Base-by-base conservation (phyloP, 441 rosid species). In the Populus hybrid region DNA sequence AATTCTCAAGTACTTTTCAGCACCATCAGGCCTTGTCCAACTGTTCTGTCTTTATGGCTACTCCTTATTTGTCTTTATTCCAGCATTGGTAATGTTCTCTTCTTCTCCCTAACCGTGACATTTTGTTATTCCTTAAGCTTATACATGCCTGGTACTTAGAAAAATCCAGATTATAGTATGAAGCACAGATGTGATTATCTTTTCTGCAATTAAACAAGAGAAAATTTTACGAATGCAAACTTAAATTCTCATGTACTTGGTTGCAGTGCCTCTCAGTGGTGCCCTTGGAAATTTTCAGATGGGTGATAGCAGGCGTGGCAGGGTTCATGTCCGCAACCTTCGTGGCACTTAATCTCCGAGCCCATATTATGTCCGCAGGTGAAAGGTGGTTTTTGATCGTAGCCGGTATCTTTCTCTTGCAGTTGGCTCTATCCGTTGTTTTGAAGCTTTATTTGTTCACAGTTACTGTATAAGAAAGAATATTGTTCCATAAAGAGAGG, bases 241-340 rank as follows among this genome's bases (percentile, higher is more conserved):
- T 80, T 32, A 83, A 77, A 70, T 40, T 32, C 18, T 64, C 26
- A 36, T 86, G 35, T 79, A 24, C 82, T 75, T 76, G 77, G 69
- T 75, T 87, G 87, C 93, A 97, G 98, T 94, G 99, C 79, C 97
- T 97, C 69, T 97, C 99, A 1, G 84, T 94, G 0, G 98, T 97
- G 78, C 99, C 98, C 4, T 28, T 88, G 81, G 99, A 91, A 83
- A 89, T 94, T 35, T 90, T 97, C 90, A 86, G 99, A 83, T 97
- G 99, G 99, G 91, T 91, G 30, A 83, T 97, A 35, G 90, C 99
- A 0, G 99, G 93, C 42, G 86, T 94, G 35, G 98, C 99, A 0
- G 99, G 99, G 64, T 89, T 97, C 85, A 93, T 97, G 98, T 97
- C 99, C 3, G 99, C 99, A 28, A 85, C 92, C 18, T 97, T 94